Evolutionary conservation across 1,139 yeast species (phyloP), one percentile per base, ranked within the genome.

Genomic region (Candida pseudoviswanathii): DNA sequence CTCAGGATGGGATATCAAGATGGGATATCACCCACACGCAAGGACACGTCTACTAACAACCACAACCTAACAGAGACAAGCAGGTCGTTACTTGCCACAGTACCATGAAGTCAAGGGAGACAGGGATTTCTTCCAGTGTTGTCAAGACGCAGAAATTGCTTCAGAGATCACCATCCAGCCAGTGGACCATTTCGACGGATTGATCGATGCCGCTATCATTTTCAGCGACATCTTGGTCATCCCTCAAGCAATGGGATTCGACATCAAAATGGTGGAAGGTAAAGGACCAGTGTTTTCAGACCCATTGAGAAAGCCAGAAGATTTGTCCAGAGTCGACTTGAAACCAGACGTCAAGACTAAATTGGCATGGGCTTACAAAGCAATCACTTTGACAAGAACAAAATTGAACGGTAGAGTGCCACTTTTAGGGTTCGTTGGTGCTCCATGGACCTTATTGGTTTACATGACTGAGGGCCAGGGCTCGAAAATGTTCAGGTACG

Each of bases 391-490:
- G 57, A 94, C 99, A 9, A 81, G 99, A 70, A 78, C 76, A 54
- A 89, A 88, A 63, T 79, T 94, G 56, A 71, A 84, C 45, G 99
- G 99, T 44, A 81, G 96, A 61, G 98, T 92, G 16, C 99, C 99
- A 25, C 77, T 94, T 57, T 77, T 94, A 48, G 99, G 99, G 2
- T 94, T 94, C 70, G 89, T 94, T 58, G 99, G 99, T 50, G 97
- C 96, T 10, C 99, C 99, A 51, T 94, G 97, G 97, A 94, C 99
- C 8, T 73, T 94, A 55, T 78, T 94, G 72, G 97, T 92, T 39
- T 94, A 95, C 70, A 95, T 94, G 97, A 85, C 94, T 52, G 99
- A 94, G 70, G 99, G 99, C 45, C 97, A 96, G 59, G 97, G 97
- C 11, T 86, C 97, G 8, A 88, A 89, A 66, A 78, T 92, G 78